Conservation (phyloP, 1,284 basidiomycete species). For the Heterobasidion irregulare region DNA sequence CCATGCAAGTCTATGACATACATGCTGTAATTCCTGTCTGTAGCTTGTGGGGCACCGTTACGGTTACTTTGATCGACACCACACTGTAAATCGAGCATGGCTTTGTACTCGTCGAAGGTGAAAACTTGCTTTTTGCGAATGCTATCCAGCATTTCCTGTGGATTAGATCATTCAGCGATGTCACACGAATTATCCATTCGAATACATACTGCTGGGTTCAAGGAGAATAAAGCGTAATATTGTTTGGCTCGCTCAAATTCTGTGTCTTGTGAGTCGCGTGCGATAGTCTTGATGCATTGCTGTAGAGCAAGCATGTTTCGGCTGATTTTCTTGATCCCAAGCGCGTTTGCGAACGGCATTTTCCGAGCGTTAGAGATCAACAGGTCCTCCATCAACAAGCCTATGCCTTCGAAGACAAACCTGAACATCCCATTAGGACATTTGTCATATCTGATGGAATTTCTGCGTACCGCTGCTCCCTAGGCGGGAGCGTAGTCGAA, state of each 20-base stretch:
- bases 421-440: conserved; percentile 25
- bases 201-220: conserved; percentile 61
- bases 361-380: conserved; percentile 71
- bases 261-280: conserved; percentile 48
- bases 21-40: conserved; percentile 66
- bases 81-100: conserved; percentile 83
- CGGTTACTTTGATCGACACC: conserved; percentile 60
- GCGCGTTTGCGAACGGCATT: conserved; percentile 65
- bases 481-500: conserved; percentile 49
- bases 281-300: conserved; percentile 83
- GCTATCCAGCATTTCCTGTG: conserved; percentile 65
- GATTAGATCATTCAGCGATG: conserved; percentile 1
- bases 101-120: conserved; percentile 86
- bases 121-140: conserved; percentile 61
- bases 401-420: conserved; percentile 84
- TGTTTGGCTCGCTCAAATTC: conserved; percentile 71
- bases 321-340: conserved; percentile 84
- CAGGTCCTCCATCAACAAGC: conserved; percentile 80
- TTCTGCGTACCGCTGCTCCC: conserved; percentile 56
- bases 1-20: conserved; percentile 79
- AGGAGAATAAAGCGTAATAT: conserved; percentile 77
- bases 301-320: conserved; percentile 90
- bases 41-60: conserved; percentile 39
- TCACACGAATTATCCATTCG: not conserved
- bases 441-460: not conserved